Evolutionary conservation across 257 asterid genomes (phyloP).

Genomic region (Solanum appendiculatum): DNA sequence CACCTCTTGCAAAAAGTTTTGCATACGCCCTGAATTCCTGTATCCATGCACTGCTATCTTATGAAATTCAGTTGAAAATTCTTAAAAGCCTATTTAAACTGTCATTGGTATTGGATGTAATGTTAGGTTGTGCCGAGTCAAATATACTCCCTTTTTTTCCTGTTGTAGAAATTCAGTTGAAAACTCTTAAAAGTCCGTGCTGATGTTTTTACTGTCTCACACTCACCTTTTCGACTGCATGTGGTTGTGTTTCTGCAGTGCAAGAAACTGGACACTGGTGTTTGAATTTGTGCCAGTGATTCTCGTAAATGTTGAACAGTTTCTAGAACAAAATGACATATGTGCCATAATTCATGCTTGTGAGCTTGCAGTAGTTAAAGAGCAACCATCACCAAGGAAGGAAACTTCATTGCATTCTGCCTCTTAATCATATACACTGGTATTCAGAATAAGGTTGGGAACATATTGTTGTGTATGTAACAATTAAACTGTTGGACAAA

Average conservation of each 20-base stretch:
- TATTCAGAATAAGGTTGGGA: background rate
- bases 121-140: too few relatives aligned
- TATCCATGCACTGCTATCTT: too few relatives aligned
- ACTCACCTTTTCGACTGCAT: too few relatives aligned
- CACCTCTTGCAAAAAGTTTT: background rate
- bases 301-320: constrained; percentile 67
- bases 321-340: constrained; percentile 55
- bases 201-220: too few relatives aligned
- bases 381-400: background rate
- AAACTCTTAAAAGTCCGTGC: too few relatives aligned
- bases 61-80: too few relatives aligned
- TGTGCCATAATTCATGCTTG: constrained; percentile 59
- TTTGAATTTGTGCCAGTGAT: background rate
- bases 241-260: too few relatives aligned
- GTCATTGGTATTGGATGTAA: too few relatives aligned
- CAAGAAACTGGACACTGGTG: constrained; percentile 14
- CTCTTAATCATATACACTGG: background rate
- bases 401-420: background rate
- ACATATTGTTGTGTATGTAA: background rate
- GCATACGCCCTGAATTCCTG: background rate
- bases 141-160: too few relatives aligned
- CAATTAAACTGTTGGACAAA: too few relatives aligned
- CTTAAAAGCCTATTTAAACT: too few relatives aligned
- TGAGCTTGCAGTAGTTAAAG: background rate
- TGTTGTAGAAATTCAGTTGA: too few relatives aligned